A percentile compares a stretch with the other conserved stretches of the same genome.
Conservation (phyloP, 2,329 filamentous ascomycete species). For the Colletotrichum tropicicola region DNA sequence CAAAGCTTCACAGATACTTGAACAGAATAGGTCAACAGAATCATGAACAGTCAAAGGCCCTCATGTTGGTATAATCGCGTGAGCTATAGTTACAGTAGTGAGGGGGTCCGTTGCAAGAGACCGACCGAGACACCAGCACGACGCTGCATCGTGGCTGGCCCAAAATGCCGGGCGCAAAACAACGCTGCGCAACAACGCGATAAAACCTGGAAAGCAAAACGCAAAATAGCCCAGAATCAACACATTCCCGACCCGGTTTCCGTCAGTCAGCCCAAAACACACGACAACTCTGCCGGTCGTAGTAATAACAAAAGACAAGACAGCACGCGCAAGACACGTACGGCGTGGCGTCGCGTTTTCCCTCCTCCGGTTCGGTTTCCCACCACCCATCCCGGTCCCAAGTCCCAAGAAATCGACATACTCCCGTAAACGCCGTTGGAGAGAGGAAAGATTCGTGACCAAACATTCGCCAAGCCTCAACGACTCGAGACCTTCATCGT, state of each 20-base stretch:
- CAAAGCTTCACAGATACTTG: too few relatives aligned
- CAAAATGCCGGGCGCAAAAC: not conserved
- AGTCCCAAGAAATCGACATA: conserved; percentile 22
- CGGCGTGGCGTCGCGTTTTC: conserved; percentile 10
- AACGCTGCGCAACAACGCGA: not conserved
- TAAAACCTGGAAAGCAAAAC: not conserved
- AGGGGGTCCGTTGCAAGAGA: not conserved
- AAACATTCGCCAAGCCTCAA: conserved; percentile 8
- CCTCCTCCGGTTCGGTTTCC: conserved; percentile 20
- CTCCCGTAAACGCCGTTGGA: conserved; percentile 29
- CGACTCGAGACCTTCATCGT: not conserved
- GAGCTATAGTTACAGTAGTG: conserved; percentile 29
- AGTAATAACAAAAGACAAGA: conserved; percentile 1
- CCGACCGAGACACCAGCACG: not conserved
- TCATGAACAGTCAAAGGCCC: conserved; percentile 23
- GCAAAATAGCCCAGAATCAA: not conserved
- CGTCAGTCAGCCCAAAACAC: not conserved
- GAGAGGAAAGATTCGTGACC: conserved; percentile 26
- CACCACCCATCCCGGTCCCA: conserved; percentile 15
- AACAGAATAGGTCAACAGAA: not conserved
- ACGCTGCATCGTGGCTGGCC: not conserved
- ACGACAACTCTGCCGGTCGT: not conserved
- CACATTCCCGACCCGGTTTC: conserved; percentile 6
- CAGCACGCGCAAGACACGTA: not conserved
- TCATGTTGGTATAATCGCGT: conserved; percentile 29